Conservation (phyloP, 306 rosid species). For the Mimosa bimucronata region DNA sequence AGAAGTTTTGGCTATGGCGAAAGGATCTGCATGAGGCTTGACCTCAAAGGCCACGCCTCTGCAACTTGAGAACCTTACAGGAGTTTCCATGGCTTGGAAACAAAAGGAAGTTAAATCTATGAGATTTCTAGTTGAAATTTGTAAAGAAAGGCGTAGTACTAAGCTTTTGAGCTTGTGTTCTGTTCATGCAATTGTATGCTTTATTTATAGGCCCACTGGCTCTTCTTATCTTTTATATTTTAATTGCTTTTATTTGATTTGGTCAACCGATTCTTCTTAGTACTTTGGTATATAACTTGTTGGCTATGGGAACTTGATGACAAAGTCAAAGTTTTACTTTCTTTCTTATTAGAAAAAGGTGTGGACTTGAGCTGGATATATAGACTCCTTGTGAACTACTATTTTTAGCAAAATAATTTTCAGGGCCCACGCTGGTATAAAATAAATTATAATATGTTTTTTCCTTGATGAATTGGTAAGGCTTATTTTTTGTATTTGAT, state of each 20-base stretch:
- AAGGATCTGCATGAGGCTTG: slow-evolving; percentile 48
- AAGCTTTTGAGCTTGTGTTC: not conserved
- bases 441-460: not conserved
- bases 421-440: not conserved
- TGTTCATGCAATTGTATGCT: not conserved
- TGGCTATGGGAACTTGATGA: not conserved
- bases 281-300: not conserved
- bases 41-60: slow-evolving; percentile 60
- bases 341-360: not conserved
- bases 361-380: not conserved
- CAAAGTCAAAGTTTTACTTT: not conserved
- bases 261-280: not conserved
- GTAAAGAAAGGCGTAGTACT: not conserved
- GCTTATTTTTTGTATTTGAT: not conserved
- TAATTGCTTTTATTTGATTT: not conserved
- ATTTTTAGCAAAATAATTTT: not conserved
- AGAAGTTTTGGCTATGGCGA: slow-evolving; percentile 30
- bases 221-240: not conserved
- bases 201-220: not conserved
- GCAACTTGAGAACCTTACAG: slow-evolving; percentile 57
- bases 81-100: slow-evolving; percentile 22
- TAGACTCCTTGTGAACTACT: not conserved
- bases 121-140: not conserved
- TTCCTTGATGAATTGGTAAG: not conserved
- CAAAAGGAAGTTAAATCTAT: not conserved